Conservation (phyloP, 2,329 filamentous ascomycete species). For the Curvularia lunata region DNA sequence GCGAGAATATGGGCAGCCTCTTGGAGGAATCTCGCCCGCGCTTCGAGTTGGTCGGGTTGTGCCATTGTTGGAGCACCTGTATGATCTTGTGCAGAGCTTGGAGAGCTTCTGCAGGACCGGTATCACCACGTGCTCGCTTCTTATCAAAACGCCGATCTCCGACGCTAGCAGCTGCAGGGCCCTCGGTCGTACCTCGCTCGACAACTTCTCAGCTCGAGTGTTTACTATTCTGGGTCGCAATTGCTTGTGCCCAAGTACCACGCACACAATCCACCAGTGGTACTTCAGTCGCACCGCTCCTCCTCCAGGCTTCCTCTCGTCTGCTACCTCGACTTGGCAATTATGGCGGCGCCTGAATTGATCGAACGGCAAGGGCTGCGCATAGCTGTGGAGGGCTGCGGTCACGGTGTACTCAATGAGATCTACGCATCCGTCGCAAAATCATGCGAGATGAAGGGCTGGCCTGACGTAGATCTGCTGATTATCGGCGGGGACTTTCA, state of each 20-base stretch:
- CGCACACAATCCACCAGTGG: background rate
- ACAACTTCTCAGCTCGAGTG: slow-evolving; percentile 3
- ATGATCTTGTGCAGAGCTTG: slow-evolving; percentile 13
- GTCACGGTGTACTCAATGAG: slow-evolving; percentile 87
- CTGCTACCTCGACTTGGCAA: background rate
- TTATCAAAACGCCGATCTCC: slow-evolving; percentile 29
- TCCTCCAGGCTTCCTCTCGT: slow-evolving; percentile 1
- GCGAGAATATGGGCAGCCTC: slow-evolving; percentile 44
- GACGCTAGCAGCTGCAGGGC: slow-evolving; percentile 32
- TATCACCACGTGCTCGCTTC: slow-evolving; percentile 15
- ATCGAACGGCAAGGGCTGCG: slow-evolving; percentile 58
- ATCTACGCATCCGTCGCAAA: slow-evolving; percentile 82
- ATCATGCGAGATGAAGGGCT: slow-evolving; percentile 72
- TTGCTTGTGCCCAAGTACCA: slow-evolving; percentile 5
- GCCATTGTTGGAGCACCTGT: slow-evolving; percentile 28
- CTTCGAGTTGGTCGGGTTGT: slow-evolving; percentile 21
- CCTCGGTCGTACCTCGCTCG: slow-evolving; percentile 18
- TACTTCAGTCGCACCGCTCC: slow-evolving; percentile 5
- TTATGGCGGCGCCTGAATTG: slow-evolving; percentile 38
- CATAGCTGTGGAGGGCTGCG: slow-evolving; percentile 87
- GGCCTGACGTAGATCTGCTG: slow-evolving; percentile 83
- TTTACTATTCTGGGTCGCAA: slow-evolving; percentile 1
- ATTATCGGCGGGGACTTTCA: slow-evolving; percentile 98
- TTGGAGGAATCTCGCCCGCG: slow-evolving; percentile 42
- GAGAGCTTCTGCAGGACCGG: slow-evolving; percentile 18